These are phyloP conservation scores for Lenzites betulinus DNA, from an alignment of 768 basidiomycete species.

Conservation along the genomic window DNA sequence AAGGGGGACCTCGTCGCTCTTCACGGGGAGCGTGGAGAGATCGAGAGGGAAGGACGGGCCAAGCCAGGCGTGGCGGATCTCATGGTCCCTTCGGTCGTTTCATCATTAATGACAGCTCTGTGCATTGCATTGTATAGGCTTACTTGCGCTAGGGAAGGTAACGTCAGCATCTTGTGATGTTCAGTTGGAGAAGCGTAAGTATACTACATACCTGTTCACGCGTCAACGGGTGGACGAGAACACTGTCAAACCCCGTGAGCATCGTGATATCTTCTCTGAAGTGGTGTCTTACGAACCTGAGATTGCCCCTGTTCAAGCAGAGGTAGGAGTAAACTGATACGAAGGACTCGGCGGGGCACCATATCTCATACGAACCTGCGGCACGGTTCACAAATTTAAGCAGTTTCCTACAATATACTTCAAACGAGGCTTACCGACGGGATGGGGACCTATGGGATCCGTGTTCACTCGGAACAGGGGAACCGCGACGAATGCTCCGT, in stretches of 20 bases:
- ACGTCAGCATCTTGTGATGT: neutral
- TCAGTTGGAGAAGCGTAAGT: neutral
- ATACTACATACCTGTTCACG: constrained; percentile 58
- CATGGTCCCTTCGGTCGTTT: constrained; percentile 57
- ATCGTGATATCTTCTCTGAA: too few relatives aligned
- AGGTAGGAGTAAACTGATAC: constrained; percentile 77
- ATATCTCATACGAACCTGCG: constrained; percentile 79
- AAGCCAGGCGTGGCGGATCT: constrained; percentile 70
- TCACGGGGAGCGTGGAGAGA: constrained; percentile 54
- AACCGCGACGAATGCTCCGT: constrained; percentile 80
- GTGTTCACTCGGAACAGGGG: constrained; percentile 73
- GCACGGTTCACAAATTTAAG: neutral
- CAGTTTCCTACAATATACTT: neutral
- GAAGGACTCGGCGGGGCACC: constrained; percentile 77
- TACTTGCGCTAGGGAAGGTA: constrained; percentile 48
- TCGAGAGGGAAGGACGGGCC: constrained; percentile 72
- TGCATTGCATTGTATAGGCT: constrained; percentile 25
- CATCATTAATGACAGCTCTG: neutral
- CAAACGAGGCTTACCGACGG: constrained; percentile 53
- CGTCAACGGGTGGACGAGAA: constrained; percentile 76
- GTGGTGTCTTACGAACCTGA: constrained; percentile 50
- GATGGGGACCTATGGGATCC: constrained; percentile 73
- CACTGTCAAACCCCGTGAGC: constrained; percentile 39
- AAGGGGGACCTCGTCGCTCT: constrained; percentile 54
- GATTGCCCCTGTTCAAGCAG: constrained; percentile 60